phyloP scores from a whole-genome alignment of 176 grass and related monocot species.

The Alopecurus myosuroides region DNA sequence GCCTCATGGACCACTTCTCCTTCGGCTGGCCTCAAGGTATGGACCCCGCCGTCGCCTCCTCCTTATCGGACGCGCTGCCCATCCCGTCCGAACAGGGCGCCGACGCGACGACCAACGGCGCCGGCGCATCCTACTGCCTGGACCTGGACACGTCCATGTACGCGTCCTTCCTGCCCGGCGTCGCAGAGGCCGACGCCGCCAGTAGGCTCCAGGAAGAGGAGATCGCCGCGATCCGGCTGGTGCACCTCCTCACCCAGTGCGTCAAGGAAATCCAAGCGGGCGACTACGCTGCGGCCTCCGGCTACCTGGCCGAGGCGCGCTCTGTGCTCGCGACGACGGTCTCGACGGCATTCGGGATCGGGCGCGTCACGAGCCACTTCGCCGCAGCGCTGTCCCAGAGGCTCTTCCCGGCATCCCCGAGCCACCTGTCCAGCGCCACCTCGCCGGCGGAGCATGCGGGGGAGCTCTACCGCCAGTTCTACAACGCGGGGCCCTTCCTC shows the following conservation, averaged over 20 bases:
- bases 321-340: conserved; percentile 2
- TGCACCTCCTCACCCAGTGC: conserved; percentile 50
- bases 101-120: neutral
- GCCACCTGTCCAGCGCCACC: neutral
- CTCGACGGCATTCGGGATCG: conserved; percentile 41
- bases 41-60: neutral
- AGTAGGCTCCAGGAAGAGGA: conserved; percentile 25
- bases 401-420: conserved; percentile 30
- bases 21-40: neutral
- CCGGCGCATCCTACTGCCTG: neutral
- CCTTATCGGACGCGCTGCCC: neutral
- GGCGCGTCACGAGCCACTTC: conserved; percentile 65
- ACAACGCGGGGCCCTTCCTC: conserved; percentile 63
- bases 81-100: neutral
- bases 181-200: neutral
- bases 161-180: neutral
- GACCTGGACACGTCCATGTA: neutral
- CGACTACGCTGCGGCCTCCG: conserved; percentile 20
- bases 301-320: conserved; percentile 30
- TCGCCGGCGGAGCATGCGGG: neutral
- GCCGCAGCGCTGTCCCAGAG: conserved; percentile 51
- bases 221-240: conserved; percentile 24
- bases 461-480: conserved; percentile 46
- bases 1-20: conserved; percentile 26
- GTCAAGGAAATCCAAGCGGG: conserved; percentile 46